Percentiles rank a stretch among this genome's conserved stretches.
Conservation (phyloP, 2,329 filamentous ascomycete genomes). For the Aspergillus carbonarius region DNA sequence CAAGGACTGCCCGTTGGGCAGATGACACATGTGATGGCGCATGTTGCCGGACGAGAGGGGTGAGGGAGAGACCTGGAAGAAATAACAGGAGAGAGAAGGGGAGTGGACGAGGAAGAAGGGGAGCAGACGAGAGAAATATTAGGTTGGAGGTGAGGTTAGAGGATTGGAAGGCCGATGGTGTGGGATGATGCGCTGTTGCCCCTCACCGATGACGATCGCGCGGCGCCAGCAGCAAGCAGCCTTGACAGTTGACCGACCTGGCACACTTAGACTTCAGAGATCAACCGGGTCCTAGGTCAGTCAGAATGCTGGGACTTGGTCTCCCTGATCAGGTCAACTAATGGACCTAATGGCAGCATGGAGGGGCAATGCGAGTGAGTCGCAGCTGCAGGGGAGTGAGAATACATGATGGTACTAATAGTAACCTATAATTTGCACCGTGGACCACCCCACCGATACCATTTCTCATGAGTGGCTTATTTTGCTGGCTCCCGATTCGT, state of each 20-base stretch:
- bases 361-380: too few relatives aligned
- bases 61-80: background rate
- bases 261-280: background rate
- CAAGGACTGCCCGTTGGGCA: constrained; percentile 85
- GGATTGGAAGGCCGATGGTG: background rate
- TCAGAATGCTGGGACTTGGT: too few relatives aligned
- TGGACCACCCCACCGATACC: too few relatives aligned
- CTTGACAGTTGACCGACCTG: background rate
- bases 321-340: too few relatives aligned
- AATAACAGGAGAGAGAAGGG: background rate
- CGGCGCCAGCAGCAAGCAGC: constrained; percentile 1
- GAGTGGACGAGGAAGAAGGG: background rate
- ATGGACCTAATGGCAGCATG: too few relatives aligned
- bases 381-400: too few relatives aligned
- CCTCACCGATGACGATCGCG: constrained; percentile 9
- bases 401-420: too few relatives aligned
- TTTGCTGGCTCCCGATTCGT: too few relatives aligned
- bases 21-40: constrained; percentile 46
- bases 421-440: too few relatives aligned
- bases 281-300: background rate
- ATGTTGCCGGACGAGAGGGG: constrained; percentile 18
- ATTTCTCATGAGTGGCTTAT: too few relatives aligned
- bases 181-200: constrained; percentile 15
- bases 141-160: background rate
- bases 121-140: background rate